Evolutionary conservation across 139 green algal species (phyloP), one percentile per base, ranked within the genome.

Genomic region (Pleodorina starrii): DNA sequence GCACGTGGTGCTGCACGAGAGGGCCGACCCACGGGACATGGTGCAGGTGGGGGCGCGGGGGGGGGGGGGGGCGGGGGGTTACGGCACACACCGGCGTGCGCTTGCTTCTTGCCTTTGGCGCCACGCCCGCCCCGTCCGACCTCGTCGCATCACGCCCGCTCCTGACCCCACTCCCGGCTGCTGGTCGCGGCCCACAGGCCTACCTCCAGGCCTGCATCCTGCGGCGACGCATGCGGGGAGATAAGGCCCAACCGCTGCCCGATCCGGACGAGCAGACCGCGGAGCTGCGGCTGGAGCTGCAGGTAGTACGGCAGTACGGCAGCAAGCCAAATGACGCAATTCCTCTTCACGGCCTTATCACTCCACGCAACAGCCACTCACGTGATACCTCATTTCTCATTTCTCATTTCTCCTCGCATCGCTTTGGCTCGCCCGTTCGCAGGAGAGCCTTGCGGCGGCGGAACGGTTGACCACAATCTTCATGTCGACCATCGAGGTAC

Each of bases 1-100:
- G 57, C 93, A 95, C 90, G 63, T 95, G 43, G 73, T 95, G 50
- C 90, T 95, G 86, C 92, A 95, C 63, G 91, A 93, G 12, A 68
- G 91, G 43, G 93, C 93, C 9, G 38, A 89, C 21, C 38, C 93
- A 1, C 60, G 69, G 0, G 93, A 95, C 83, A 85, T 92, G 46
- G 66, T 95, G 71, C 93, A 95, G 50, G 93, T 90, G 38, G 0
- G 72, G 32, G 4, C 5, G 57, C 57, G 17, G 14, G 57, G 19
- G 12, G 29, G 63, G n/a, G 16, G 29, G 63, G 63, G 29, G 5
- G 63, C 42, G 63, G 63, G 63, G 29, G 63, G 9, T 69, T n/a
- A 16, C 57, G 57, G 57, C 19, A n/a, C 23, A 11, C 48, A 12
- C 12, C 48, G 48, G 10, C 48, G 48, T 12, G 48, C 48, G n/a